Evolutionary conservation across 1,284 basidiomycete genomes (phyloP).

Genomic region (Gastroboletus turbinatus): DNA sequence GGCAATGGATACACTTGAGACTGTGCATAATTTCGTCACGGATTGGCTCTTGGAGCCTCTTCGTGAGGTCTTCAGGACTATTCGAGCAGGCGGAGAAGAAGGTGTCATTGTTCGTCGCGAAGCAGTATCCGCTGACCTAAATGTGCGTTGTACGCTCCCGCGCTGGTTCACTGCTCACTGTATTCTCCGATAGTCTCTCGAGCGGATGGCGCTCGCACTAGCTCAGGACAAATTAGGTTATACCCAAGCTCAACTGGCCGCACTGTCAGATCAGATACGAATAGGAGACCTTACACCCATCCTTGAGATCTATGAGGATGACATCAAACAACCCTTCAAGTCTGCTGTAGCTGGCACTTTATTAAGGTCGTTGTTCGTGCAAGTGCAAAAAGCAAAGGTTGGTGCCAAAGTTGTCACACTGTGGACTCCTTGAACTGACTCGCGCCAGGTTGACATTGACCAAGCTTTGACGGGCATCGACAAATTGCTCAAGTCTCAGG

Average conservation of each 20-base stretch:
- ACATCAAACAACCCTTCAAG: constrained; percentile 84
- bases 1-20: constrained; percentile 65
- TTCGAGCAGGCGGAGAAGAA: constrained; percentile 73
- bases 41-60: constrained; percentile 90
- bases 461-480: constrained; percentile 87
- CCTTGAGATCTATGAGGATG: constrained; percentile 87
- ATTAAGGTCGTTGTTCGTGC: constrained; percentile 85
- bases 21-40: constrained; percentile 72
- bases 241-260: constrained; percentile 58
- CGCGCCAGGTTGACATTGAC: constrained; percentile 81
- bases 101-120: constrained; percentile 75
- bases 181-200: constrained; percentile 64
- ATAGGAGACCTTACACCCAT: constrained; percentile 88
- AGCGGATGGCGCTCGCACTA: constrained; percentile 89
- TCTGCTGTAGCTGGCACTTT: constrained; percentile 83
- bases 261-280: constrained; percentile 66
- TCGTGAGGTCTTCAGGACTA: constrained; percentile 80
- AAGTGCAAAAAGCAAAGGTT: constrained; percentile 96
- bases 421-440: neutral
- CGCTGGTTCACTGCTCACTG: constrained; percentile 5
- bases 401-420: constrained; percentile 8
- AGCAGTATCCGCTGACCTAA: constrained; percentile 77
- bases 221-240: constrained; percentile 79
- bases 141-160: constrained; percentile 45
- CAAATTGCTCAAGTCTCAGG: constrained; percentile 90